A percentile compares a stretch with the other conserved stretches of the same genome.
These are phyloP conservation scores for Cryptosporidium sp. DNA, from an alignment of 169 alveolate species.

Conservation along the genomic window DNA sequence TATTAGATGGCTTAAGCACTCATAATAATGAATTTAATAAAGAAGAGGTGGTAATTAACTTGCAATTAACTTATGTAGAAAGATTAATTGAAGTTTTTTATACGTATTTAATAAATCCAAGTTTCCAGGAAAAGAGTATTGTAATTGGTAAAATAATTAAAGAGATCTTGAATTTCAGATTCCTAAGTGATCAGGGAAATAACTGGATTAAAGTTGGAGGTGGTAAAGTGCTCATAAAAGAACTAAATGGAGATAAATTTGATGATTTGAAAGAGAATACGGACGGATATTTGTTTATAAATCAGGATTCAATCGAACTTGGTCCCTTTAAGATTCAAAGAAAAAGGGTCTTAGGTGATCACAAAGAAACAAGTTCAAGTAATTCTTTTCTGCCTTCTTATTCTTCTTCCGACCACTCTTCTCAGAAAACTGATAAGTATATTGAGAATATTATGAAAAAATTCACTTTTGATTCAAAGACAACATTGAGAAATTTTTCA, in stretches of 20 bases:
- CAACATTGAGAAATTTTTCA: slow-evolving; percentile 89
- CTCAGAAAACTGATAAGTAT: neutral
- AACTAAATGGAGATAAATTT: neutral
- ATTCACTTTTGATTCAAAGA: slow-evolving; percentile 90
- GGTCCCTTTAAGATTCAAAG: slow-evolving; percentile 51
- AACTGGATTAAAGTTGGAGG: slow-evolving; percentile 10
- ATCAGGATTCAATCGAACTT: neutral
- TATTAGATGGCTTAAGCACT: slow-evolving; percentile 7
- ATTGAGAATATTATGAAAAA: neutral
- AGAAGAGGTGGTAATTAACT: neutral
- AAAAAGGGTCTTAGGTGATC: neutral
- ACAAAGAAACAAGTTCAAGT: neutral
- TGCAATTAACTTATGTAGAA: neutral
- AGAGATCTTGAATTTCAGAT: neutral
- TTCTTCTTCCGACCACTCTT: neutral
- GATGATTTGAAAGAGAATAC: neutral
- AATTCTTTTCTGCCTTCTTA: too few relatives aligned
- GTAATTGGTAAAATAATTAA: neutral
- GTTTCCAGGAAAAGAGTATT: neutral
- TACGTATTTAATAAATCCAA: neutral
- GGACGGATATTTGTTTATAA: neutral
- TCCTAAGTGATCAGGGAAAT: neutral
- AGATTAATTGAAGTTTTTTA: neutral
- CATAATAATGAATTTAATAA: neutral
- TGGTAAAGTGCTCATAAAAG: neutral